Conservation (phyloP, 768 basidiomycete species). For the Amyloporia xantha region DNA sequence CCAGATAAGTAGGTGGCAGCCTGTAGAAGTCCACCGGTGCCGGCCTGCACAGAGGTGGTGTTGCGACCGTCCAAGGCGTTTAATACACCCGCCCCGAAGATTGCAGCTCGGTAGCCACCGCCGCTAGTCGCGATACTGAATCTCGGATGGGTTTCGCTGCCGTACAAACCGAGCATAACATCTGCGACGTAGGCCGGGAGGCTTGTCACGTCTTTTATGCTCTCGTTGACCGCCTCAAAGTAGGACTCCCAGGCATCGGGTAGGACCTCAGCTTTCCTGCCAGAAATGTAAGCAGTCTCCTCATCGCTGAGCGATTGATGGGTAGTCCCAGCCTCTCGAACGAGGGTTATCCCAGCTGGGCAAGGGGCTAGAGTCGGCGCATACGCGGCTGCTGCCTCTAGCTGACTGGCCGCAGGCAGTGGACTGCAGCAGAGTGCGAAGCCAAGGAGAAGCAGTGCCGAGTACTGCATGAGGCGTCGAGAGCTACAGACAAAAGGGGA, state of each 20-base stretch:
- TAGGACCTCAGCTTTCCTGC: conserved; percentile 28
- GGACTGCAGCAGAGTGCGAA: not conserved
- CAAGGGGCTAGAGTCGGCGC: not conserved
- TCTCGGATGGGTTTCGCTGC: conserved; percentile 22
- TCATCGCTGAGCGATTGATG: conserved; percentile 29
- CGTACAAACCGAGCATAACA: conserved; percentile 21
- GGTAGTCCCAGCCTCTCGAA: conserved; percentile 12
- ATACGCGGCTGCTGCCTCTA: not conserved
- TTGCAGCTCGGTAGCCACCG: conserved; percentile 50
- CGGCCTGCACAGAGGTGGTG: conserved; percentile 31
- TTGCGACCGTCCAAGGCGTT: conserved; percentile 47
- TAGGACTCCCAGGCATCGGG: conserved; percentile 35
- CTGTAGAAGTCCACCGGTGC: conserved; percentile 47
- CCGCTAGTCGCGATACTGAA: conserved; percentile 49
- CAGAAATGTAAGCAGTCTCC: conserved; percentile 32
- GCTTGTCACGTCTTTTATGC: conserved; percentile 6
- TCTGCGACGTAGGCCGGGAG: conserved; percentile 30
- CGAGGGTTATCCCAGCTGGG: conserved; percentile 14
- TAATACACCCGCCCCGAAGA: conserved; percentile 46
- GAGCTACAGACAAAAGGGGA: not conserved
- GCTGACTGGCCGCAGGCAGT: not conserved
- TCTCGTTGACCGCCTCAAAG: conserved; percentile 30
- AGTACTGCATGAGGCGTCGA: not conserved
- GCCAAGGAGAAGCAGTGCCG: not conserved
- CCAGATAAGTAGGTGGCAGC: conserved; percentile 46